A percentile compares a stretch with the other conserved stretches of the same genome.
Conservation (phyloP, 2,329 filamentous ascomycete genomes). For the Fusarium pseudoanthophilum region DNA sequence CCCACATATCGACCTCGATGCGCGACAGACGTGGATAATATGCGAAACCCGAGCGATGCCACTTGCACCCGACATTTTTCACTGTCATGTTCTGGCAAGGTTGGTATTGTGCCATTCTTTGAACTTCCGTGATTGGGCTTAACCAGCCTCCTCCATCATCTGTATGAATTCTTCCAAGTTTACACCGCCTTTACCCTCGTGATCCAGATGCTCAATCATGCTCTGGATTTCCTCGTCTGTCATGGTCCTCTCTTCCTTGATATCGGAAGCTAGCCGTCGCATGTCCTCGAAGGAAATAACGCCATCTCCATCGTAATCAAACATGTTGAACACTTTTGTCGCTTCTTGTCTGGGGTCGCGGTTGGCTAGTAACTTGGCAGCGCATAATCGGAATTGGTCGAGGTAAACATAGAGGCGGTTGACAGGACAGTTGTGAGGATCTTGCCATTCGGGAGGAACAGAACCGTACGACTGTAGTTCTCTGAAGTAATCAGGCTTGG, state of each 20-base stretch:
- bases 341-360: constrained; percentile 93
- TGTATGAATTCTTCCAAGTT: constrained; percentile 76
- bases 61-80: not conserved
- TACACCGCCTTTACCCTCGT: constrained; percentile 88
- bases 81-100: constrained; percentile 7
- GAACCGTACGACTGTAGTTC: constrained; percentile 86
- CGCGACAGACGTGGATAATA: not conserved
- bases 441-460: constrained; percentile 69
- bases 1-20: not conserved
- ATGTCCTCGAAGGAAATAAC: constrained; percentile 91
- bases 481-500: constrained; percentile 84
- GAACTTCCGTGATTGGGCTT: constrained; percentile 21
- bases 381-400: constrained; percentile 71
- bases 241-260: constrained; percentile 82
- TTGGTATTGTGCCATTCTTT: constrained; percentile 8
- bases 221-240: constrained; percentile 92
- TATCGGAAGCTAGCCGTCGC: constrained; percentile 84
- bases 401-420: constrained; percentile 62
- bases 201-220: constrained; percentile 99
- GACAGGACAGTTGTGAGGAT: constrained; percentile 55
- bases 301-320: constrained; percentile 92
- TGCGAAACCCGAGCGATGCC: not conserved
- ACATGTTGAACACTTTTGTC: constrained; percentile 88
- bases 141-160: constrained; percentile 63
- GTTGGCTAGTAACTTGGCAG: constrained; percentile 81